phyloP scores from a whole-genome alignment of 163 green algal genomes.

The Scenedesmus sp. region DNA sequence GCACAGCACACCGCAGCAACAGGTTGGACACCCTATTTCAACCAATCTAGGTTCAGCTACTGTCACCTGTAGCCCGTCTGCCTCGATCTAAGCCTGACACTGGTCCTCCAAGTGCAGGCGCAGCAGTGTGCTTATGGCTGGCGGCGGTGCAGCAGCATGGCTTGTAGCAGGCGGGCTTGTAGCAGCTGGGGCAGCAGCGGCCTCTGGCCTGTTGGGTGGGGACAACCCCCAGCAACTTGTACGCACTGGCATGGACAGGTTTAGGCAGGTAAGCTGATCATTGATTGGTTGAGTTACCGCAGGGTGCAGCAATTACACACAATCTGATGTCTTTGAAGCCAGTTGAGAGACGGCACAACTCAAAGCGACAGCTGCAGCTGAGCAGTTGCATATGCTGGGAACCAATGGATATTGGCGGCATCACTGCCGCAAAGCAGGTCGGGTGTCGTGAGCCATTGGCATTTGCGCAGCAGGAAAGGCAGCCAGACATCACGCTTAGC shows the following conservation, averaged over 20 bases:
- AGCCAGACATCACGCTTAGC: too few relatives aligned
- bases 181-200: constrained; percentile 43
- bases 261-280: constrained; percentile 43
- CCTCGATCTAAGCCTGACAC: neutral
- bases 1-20: neutral
- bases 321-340: too few relatives aligned
- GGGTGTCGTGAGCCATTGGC: too few relatives aligned
- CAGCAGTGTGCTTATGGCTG: constrained; percentile 19
- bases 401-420: too few relatives aligned
- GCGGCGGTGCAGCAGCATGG: neutral
- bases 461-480: too few relatives aligned
- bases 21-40: neutral
- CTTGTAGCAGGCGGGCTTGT: constrained; percentile 19
- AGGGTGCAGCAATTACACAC: neutral
- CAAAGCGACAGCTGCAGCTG: too few relatives aligned
- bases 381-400: too few relatives aligned
- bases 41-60: too few relatives aligned
- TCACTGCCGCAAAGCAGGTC: too few relatives aligned
- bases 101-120: neutral
- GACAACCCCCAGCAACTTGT: constrained; percentile 54
- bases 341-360: too few relatives aligned
- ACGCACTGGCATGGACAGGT: constrained; percentile 63
- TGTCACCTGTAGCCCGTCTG: neutral
- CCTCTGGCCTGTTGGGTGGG: neutral
- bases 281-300: neutral